Evolutionary conservation across 164 flowering plant species (phyloP), one percentile per base, ranked within the genome.

Genomic region (Tetracentron sinense): DNA sequence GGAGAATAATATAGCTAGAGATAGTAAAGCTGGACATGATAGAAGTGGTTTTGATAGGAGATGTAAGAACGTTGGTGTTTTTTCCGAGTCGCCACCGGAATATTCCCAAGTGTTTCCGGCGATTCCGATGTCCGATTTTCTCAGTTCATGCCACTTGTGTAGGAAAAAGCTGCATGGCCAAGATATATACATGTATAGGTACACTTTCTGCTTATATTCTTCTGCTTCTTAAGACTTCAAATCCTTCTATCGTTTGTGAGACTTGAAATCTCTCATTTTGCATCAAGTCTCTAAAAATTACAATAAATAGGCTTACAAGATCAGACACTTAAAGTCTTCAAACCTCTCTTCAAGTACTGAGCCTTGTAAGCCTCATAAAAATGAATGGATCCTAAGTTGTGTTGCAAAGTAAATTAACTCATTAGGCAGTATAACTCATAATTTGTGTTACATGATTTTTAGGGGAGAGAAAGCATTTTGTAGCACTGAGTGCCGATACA

Each of bases 381-480:
- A n/a, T n/a, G n/a, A n/a, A n/a, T n/a, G n/a, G n/a, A n/a, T n/a
- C n/a, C n/a, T n/a, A n/a, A n/a, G n/a, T n/a, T n/a, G n/a, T n/a
- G n/a, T n/a, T n/a, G n/a, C n/a, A n/a, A n/a, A n/a, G n/a, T n/a
- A n/a, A n/a, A n/a, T n/a, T n/a, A n/a, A n/a, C n/a, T n/a, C n/a
- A n/a, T n/a, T n/a, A n/a, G n/a, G n/a, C n/a, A n/a, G n/a, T n/a
- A n/a, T n/a, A n/a, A n/a, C 8, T 33, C 38, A 33, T 38, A 38
- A 38, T 3, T 47, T 10, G 10, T 47, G n/a, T 52, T 7, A 21
- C 8, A 4, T 50, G 7, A 56, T 74, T 2, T 74, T 58, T 84
- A 88, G 95, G 64, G 97, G 97, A 22, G 97, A 88, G 78, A 90
- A 81, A 57, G 97, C 85, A 30, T 90, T 88, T 63, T 90, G 94